Percentiles rank a stretch among this genome's conserved stretches.
These are phyloP conservation scores for Rozella allomycis DNA, from an alignment of 371 early-diverging fungal genomes.

Conservation along the genomic window DNA sequence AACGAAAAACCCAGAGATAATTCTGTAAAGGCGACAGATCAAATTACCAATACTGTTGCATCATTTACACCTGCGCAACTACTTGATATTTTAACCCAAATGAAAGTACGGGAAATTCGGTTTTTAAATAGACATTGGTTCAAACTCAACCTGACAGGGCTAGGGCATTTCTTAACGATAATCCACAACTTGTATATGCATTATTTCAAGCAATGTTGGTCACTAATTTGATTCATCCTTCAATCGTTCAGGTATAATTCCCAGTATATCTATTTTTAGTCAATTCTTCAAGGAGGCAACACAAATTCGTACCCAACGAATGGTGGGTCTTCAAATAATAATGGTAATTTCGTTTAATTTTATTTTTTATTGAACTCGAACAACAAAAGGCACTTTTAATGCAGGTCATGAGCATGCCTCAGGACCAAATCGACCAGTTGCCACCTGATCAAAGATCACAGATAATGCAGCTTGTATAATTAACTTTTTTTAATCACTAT, in stretches of 20 bases:
- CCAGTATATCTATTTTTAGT: too few relatives aligned
- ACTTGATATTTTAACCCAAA: slow-evolving; percentile 43
- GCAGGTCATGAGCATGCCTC: slow-evolving; percentile 31
- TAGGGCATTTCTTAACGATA: slow-evolving; percentile 35
- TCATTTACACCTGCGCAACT: slow-evolving; percentile 21
- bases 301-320: too few relatives aligned
- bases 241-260: slow-evolving; percentile 43
- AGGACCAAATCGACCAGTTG: slow-evolving; percentile 28
- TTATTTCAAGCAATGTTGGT: slow-evolving; percentile 60
- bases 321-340: too few relatives aligned
- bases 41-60: slow-evolving; percentile 38
- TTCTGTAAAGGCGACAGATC: slow-evolving; percentile 17
- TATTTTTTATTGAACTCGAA: too few relatives aligned
- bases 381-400: too few relatives aligned
- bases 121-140: not conserved
- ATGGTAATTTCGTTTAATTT: too few relatives aligned
- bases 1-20: slow-evolving; percentile 1
- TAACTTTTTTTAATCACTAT: too few relatives aligned
- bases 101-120: slow-evolving; percentile 32
- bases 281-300: too few relatives aligned
- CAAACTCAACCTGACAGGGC: slow-evolving; percentile 42
- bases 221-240: slow-evolving; percentile 60
- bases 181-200: slow-evolving; percentile 68
- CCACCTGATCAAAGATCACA: slow-evolving; percentile 33
- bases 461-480: slow-evolving; percentile 20